These are phyloP conservation scores for Amylostereum areolatum DNA, from an alignment of 1,284 basidiomycete species.

Conservation along the genomic window DNA sequence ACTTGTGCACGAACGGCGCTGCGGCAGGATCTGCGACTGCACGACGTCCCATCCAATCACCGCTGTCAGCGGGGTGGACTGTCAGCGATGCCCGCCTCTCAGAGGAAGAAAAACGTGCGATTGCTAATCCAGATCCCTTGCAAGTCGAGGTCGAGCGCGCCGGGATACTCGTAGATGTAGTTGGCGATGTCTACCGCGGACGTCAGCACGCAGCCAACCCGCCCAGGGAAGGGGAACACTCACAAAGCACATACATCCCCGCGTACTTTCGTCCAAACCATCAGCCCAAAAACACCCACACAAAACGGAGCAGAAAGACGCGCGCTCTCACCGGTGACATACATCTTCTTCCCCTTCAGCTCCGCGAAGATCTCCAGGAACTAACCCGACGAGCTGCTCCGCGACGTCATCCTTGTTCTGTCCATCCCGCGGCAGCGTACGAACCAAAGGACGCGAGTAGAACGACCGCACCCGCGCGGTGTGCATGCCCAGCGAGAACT, in stretches of 20 bases:
- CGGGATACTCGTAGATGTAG: conserved; percentile 52
- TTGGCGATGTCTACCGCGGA: conserved; percentile 52
- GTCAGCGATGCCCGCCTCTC: no score
- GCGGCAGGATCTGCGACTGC: conserved; percentile 55
- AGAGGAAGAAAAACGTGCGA: conserved; percentile 34
- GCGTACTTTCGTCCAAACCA: conserved; percentile 41
- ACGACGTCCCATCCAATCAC: conserved; percentile 50
- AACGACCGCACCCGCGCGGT: conserved; percentile 51
- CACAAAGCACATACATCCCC: conserved; percentile 56
- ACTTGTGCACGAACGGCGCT: conserved; percentile 60
- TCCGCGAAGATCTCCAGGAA: conserved; percentile 70
- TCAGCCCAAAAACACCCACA: no score
- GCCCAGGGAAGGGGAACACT: no score
- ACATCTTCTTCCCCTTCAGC: conserved; percentile 64
- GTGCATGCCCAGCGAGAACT: conserved; percentile 71
- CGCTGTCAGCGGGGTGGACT: conserved; percentile 32
- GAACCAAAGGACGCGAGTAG: no score
- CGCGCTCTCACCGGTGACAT: conserved; percentile 67
- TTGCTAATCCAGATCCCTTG: conserved; percentile 65
- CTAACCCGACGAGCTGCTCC: conserved; percentile 61
- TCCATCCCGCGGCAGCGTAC: no score
- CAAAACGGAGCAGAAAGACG: conserved; percentile 24
- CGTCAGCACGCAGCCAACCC: no score
- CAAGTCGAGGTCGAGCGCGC: conserved; percentile 41
- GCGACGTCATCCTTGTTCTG: conserved; percentile 66